Evolutionary conservation across 139 green algal species (phyloP).

Genomic region (Picochlorum sp.): DNA sequence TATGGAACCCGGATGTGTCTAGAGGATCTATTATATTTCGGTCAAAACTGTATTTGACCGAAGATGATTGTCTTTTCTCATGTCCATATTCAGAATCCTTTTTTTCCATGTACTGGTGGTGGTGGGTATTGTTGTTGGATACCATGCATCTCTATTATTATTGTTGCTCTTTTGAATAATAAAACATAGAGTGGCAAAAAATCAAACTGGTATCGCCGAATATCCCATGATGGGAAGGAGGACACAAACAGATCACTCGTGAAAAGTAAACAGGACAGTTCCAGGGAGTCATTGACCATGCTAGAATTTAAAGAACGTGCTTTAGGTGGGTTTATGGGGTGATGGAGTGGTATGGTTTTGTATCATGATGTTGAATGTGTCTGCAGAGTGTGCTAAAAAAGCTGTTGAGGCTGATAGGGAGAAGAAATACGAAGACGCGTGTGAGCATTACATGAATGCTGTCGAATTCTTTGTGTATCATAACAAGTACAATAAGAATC

Average conservation of each 20-base stretch:
- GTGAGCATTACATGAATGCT: conserved; percentile 52
- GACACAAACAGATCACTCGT: not conserved
- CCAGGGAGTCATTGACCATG: conserved; percentile 54
- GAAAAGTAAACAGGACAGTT: not conserved
- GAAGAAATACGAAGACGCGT: conserved; percentile 51
- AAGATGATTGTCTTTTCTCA: no score
- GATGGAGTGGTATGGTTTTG: not conserved
- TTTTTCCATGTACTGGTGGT: no score
- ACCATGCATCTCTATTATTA: no score
- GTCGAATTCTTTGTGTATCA: conserved; percentile 65
- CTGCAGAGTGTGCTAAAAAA: conserved; percentile 64
- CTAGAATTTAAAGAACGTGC: conserved; percentile 65
- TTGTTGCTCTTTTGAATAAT: no score
- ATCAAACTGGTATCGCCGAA: not conserved
- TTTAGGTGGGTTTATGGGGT: conserved; percentile 25
- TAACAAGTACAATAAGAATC: conserved; percentile 91
- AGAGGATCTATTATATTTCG: no score
- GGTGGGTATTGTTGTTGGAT: no score
- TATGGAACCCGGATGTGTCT: no score
- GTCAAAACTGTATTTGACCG: no score
- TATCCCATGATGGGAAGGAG: not conserved
- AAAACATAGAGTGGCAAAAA: no score
- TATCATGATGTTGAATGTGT: conserved; percentile 23
- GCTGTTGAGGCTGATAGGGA: conserved; percentile 68
- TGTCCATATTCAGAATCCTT: no score